These are phyloP conservation scores for Lepidium aucheri DNA, from an alignment of 345 rosid species.

Conservation along the genomic window DNA sequence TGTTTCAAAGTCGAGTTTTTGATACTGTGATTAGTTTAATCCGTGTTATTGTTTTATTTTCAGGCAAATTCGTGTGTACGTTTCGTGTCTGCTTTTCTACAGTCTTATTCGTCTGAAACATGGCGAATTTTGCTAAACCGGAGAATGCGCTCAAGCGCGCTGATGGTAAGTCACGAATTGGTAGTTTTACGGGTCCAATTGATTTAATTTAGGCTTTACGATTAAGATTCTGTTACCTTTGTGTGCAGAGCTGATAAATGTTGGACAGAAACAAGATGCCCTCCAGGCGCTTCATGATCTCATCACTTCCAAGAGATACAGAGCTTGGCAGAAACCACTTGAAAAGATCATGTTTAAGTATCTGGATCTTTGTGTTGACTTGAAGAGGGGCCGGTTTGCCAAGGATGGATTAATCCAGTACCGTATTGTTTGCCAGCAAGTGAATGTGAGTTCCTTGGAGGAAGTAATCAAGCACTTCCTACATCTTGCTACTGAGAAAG, in stretches of 20 bases:
- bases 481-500: conserved; percentile 91
- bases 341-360: conserved; percentile 95
- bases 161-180: conserved; percentile 47
- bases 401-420: conserved; percentile 97
- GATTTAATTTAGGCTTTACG: neutral
- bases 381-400: conserved; percentile 88
- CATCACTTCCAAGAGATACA: conserved; percentile 82
- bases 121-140: conserved; percentile 76
- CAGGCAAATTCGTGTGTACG: conserved; percentile 11
- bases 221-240: neutral
- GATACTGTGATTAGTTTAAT: neutral
- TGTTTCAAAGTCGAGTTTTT: neutral
- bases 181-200: neutral
- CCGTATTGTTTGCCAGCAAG: conserved; percentile 93
- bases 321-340: conserved; percentile 92
- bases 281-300: conserved; percentile 83
- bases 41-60: neutral
- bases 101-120: conserved; percentile 26
- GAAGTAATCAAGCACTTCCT: conserved; percentile 98
- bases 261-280: conserved; percentile 98
- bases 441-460: conserved; percentile 88
- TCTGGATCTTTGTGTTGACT: conserved; percentile 90
- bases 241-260: conserved; percentile 77
- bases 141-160: conserved; percentile 93
- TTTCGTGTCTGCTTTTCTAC: neutral